phyloP scores from a whole-genome alignment of 768 basidiomycete genomes.

The Amanita rimosa region DNA sequence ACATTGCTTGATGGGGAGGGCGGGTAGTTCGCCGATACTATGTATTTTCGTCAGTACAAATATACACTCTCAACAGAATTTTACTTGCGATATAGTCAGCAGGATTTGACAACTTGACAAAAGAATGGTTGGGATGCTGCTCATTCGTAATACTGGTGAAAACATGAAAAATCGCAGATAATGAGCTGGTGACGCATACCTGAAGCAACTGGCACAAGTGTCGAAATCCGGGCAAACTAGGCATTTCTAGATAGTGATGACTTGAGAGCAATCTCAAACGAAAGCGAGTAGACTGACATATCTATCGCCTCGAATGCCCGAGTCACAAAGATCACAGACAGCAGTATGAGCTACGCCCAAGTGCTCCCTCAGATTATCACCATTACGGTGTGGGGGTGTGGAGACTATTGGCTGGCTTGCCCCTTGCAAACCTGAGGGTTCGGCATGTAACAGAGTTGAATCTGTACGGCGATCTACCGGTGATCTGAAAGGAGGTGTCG shows the following conservation, averaged over 20 bases:
- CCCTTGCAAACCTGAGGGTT: background rate
- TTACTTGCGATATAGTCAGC: slow-evolving; percentile 46
- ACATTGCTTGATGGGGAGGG: slow-evolving; percentile 41
- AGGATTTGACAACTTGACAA: slow-evolving; percentile 46
- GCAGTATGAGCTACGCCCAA: slow-evolving; percentile 35
- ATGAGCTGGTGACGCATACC: slow-evolving; percentile 11
- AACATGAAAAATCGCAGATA: slow-evolving; percentile 1
- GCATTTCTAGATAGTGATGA: slow-evolving; percentile 50
- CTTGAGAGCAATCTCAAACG: background rate
- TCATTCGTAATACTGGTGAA: slow-evolving; percentile 44
- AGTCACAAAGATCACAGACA: slow-evolving; percentile 70
- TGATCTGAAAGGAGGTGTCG: background rate
- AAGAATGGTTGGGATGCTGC: slow-evolving; percentile 70
- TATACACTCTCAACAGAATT: background rate
- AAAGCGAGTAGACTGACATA: slow-evolving; percentile 39
- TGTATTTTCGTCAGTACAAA: background rate
- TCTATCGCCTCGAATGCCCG: slow-evolving; percentile 54
- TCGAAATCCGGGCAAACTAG: slow-evolving; percentile 78
- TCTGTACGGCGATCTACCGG: background rate
- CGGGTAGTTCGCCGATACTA: background rate
- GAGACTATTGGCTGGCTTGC: background rate
- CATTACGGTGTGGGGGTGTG: background rate
- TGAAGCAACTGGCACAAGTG: slow-evolving; percentile 60
- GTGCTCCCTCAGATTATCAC: background rate
- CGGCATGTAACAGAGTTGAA: background rate